These are phyloP conservation scores for Isoetes taiwanensis DNA, from an alignment of 75 land plant genomes.

Conservation along the genomic window DNA sequence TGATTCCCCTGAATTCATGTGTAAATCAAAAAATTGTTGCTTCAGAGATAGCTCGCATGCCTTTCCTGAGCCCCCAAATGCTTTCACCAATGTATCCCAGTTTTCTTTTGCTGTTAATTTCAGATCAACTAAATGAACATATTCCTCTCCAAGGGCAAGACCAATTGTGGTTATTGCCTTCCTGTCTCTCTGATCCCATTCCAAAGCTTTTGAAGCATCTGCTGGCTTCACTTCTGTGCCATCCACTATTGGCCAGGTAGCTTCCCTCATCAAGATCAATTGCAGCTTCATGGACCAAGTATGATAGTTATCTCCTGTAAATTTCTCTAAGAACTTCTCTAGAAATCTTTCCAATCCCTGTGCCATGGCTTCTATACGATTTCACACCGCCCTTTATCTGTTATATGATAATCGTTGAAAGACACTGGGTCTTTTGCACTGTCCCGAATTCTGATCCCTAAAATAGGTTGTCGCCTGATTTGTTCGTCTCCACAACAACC, in stretches of 20 bases:
- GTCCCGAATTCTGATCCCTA: no score
- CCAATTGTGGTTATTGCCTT: neutral
- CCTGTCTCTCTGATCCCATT: neutral
- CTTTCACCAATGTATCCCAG: neutral
- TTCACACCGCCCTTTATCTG: no score
- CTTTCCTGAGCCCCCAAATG: neutral
- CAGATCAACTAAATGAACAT: constrained; percentile 1
- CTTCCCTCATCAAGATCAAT: neutral
- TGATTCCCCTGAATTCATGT: neutral
- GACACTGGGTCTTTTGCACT: no score
- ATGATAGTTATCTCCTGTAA: neutral
- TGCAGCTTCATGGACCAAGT: neutral
- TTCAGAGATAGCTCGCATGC: neutral
- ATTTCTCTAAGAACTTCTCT: neutral
- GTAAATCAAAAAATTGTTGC: neutral
- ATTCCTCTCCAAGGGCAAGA: neutral
- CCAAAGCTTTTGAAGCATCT: neutral
- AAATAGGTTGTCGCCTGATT: no score
- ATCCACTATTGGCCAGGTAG: neutral
- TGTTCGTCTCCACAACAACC: no score
- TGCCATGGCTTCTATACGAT: no score
- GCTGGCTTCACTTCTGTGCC: neutral
- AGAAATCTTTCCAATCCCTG: no score
- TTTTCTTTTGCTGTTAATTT: no score
- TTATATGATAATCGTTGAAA: no score